Percentiles rank a stretch among this genome's conserved stretches.
These are phyloP conservation scores for Elaeis oleifera DNA, from an alignment of 202 grass and related monocot genomes.

Conservation along the genomic window DNA sequence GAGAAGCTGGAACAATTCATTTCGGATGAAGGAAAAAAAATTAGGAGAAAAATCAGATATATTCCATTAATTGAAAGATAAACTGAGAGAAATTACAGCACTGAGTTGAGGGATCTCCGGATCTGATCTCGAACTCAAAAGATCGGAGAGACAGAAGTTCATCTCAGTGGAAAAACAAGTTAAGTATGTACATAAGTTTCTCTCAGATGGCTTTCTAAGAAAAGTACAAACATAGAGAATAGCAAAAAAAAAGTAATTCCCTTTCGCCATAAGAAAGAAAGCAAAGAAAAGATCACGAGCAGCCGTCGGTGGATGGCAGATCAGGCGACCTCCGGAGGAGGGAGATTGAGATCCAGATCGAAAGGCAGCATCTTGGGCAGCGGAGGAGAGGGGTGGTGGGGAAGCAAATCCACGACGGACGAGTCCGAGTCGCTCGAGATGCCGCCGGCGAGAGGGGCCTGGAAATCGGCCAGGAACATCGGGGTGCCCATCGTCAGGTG, in stretches of 20 bases:
- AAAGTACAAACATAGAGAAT: background rate
- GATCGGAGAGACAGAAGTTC: no score
- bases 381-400: background rate
- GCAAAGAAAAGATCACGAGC: no score
- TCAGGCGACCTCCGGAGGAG: conserved; percentile 7
- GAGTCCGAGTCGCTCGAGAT: conserved; percentile 9
- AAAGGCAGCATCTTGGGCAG: background rate
- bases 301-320: background rate
- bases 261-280: no score
- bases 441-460: background rate
- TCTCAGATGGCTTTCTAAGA: no score
- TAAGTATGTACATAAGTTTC: no score
- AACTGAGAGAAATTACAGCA: conserved; percentile 2
- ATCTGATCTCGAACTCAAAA: no score
- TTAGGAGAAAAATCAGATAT: background rate
- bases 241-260: background rate
- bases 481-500: background rate
- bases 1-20: no score
- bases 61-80: background rate
- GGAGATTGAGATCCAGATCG: conserved; percentile 9
- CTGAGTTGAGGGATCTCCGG: background rate
- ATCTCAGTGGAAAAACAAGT: no score
- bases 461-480: background rate
- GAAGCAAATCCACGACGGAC: background rate
- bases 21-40: no score